These are phyloP conservation scores for Plasmodium gaboni DNA, from an alignment of 169 alveolate genomes.

Conservation along the genomic window DNA sequence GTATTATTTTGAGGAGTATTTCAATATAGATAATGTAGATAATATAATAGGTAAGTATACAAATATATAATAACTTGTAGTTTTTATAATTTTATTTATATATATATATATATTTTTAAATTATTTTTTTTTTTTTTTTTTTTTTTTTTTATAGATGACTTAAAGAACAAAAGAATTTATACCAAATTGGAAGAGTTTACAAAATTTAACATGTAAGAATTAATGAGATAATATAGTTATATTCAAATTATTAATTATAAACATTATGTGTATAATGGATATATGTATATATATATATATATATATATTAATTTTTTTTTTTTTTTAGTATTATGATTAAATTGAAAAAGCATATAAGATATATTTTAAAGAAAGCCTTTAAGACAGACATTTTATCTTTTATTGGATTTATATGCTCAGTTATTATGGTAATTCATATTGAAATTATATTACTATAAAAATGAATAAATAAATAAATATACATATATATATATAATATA, in stretches of 20 bases:
- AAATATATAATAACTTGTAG: background rate
- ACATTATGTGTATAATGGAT: background rate
- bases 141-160: slow-evolving; percentile 9
- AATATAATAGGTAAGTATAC: slow-evolving; percentile 18
- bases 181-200: slow-evolving; percentile 30
- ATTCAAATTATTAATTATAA: background rate
- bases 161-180: slow-evolving; percentile 25
- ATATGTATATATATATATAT: background rate
- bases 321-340: slow-evolving; percentile 11
- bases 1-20: slow-evolving; percentile 48
- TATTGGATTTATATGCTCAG: slow-evolving; percentile 35
- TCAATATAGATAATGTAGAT: slow-evolving; percentile 24
- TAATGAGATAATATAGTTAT: too few species aligned
- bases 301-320: background rate
- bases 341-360: slow-evolving; percentile 32
- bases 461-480: background rate
- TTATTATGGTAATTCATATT: slow-evolving; percentile 28
- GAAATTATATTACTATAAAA: background rate
- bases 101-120: background rate
- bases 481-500: background rate
- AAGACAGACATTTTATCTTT: slow-evolving; percentile 30
- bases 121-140: background rate
- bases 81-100: background rate
- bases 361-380: slow-evolving; percentile 49
- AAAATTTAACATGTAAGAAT: slow-evolving; percentile 22